These are phyloP conservation scores for Nicotiana rustica DNA, from an alignment of 305 asterid genomes.

Conservation along the genomic window DNA sequence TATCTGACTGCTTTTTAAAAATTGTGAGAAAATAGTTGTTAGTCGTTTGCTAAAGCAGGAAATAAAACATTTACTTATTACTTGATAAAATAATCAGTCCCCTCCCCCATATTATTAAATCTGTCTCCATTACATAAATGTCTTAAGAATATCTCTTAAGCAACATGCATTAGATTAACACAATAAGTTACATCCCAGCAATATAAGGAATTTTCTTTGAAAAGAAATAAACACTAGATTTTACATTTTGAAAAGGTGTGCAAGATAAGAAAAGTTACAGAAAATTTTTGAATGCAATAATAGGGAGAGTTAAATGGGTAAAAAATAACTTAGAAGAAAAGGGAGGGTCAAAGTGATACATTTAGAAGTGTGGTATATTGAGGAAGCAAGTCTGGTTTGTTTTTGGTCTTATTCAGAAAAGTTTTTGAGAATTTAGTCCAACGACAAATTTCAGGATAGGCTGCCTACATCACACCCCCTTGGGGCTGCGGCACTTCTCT, in stretches of 20 bases:
- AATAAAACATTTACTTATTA: neutral
- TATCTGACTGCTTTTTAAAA: slow-evolving; percentile 6
- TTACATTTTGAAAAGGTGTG: neutral
- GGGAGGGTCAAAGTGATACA: slow-evolving; percentile 6
- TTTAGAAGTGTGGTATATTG: slow-evolving; percentile 16
- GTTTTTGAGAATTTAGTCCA: neutral
- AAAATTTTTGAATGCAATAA: neutral
- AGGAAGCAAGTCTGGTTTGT: slow-evolving; percentile 10
- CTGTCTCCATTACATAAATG: neutral
- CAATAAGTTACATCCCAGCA: neutral
- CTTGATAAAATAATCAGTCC: neutral
- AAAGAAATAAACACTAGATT: neutral
- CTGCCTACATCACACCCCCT: too few relatives aligned
- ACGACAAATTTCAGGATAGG: neutral
- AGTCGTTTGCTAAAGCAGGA: neutral
- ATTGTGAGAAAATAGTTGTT: slow-evolving; percentile 19
- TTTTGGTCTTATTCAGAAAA: neutral
- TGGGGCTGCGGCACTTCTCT: too few relatives aligned
- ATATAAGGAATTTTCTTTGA: neutral
- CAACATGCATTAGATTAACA: neutral
- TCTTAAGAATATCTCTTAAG: neutral
- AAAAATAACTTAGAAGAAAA: slow-evolving; percentile 6
- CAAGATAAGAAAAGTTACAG: slow-evolving; percentile 17
- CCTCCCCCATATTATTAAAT: neutral
- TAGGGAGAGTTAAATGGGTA: neutral